phyloP scores from a whole-genome alignment of 208 protist genomes.

The Trypanosomatidae sp. region DNA sequence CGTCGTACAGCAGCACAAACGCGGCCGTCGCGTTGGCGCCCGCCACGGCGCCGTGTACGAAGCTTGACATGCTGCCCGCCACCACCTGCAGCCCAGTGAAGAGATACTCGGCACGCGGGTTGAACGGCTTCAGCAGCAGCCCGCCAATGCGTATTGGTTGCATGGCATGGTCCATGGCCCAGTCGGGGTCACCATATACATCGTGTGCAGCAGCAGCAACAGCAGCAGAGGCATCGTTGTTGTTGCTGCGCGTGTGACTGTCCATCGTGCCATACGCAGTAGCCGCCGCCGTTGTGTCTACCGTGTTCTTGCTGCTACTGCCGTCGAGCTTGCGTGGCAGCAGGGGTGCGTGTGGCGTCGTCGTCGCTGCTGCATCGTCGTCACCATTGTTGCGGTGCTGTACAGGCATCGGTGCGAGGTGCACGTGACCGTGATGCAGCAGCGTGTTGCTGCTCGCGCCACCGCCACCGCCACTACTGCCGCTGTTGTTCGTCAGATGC shows the following conservation, averaged over 20 bases:
- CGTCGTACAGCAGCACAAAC: constrained; percentile 70
- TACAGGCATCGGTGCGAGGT: too few species aligned
- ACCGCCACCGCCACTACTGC: too few species aligned
- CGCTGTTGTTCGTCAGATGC: too few species aligned
- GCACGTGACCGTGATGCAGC: too few species aligned
- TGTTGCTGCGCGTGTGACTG: background rate
- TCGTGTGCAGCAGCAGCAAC: constrained; percentile 28
- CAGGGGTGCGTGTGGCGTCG: too few species aligned
- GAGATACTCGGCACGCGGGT: constrained; percentile 71
- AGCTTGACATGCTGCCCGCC: constrained; percentile 75
- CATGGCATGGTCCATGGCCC: constrained; percentile 64
- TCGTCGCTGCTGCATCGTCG: too few species aligned
- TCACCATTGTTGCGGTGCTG: too few species aligned
- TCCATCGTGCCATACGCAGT: background rate
- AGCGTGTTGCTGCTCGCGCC: too few species aligned
- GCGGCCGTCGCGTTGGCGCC: constrained; percentile 73
- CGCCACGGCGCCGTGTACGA: constrained; percentile 73
- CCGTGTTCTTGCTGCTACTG: constrained; percentile 1
- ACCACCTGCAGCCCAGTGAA: constrained; percentile 78
- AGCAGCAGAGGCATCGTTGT: constrained; percentile 3
- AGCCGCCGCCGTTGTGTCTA: background rate
- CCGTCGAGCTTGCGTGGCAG: too few species aligned
- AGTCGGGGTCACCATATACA: constrained; percentile 61
- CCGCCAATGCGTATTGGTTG: constrained; percentile 55
- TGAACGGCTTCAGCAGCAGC: constrained; percentile 69